Base-by-base conservation (phyloP, 192 early-diverging fungal genomes). In the Podila epigama region DNA sequence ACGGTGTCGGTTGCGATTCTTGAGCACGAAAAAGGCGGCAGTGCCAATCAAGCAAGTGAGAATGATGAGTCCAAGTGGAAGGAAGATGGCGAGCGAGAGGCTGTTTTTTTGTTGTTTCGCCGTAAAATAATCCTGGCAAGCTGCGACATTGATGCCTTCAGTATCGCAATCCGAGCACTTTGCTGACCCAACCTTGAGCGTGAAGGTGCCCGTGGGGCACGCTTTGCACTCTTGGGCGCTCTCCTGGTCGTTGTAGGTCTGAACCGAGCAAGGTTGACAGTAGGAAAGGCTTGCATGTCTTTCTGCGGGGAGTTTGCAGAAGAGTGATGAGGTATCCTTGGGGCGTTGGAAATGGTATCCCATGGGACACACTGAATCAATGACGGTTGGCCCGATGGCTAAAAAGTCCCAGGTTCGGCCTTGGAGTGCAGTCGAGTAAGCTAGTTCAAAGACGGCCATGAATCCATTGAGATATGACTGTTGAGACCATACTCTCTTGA, bases 391-490 rank as follows among this genome's bases (percentile, higher is more conserved):
- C 50, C 66, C 73, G 0, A 56, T 68, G 20, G 54, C 44, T 35
- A 77, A 63, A 41, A 64, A 68, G n/a, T 68, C 28, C 73, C 73
- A 77, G 7, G 60, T 25, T 33, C 63, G 67, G 66, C 68, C 61
- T 61, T 77, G 73, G 3, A 77, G 18, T 2, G 40, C 33, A 0
- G 73, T 63, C 8, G 73, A 64, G 29, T 68, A 28, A 2, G 73
- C 73, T 3, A 77, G 65, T 51, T 77, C 66, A 60, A 68, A 54
- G 39, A 77, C 73, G 0, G 73, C 35, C 60, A 77, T 52, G 39
- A 68, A 77, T 33, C 73, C 73, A n/a, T 58, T 77, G 2, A 77
- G 41, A 33, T 77, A 77, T 29, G 73, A 68, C 36, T 77, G 73
- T 35, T 77, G 66, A 0, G 73, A 68, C 73, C 73, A 77, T 10